Base-by-base conservation (phyloP, 2,329 filamentous ascomycete genomes). In the Arthrobotrys conoides region DNA sequence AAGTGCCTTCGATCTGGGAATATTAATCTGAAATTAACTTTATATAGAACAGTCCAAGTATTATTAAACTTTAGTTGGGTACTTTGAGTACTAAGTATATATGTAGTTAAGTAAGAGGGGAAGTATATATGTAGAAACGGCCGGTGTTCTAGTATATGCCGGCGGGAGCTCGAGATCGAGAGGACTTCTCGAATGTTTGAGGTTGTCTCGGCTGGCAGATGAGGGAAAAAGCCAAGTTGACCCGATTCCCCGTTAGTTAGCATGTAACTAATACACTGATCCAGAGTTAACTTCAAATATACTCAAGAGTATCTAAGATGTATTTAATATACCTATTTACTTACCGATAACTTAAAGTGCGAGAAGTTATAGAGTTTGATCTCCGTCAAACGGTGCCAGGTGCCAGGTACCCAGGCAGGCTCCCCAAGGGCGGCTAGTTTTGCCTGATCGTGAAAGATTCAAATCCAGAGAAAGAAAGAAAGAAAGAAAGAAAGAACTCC, bases 201-300 rank as follows among this genome's bases (percentile, higher is more conserved):
- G 48, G 67, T 76, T 76, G 71, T 68, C 63, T 68, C 24, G 27
- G 41, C 27, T 18, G n/a, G 38, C 27, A 16, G 27, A n/a, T n/a
- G n/a, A n/a, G n/a, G n/a, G n/a, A n/a, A n/a, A n/a, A n/a, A n/a
- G n/a, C n/a, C n/a, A n/a, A n/a, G n/a, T n/a, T n/a, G 33, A 69
- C 65, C 72, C 72, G 72, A 24, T 76, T 76, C 72, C 72, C 72
- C 72, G 65, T 70, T 64, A 51, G 65, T 70, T 57, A 51, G 27
- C 27, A 65, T 41, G 24, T 14, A 53, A 24, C 16, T 59, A 24
- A 41, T 65, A 65, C 44, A 65, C 27, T 49, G 66, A 61, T 61
- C 38, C 66, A 69, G 36, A 41, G 33, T 46, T 46, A 2, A 10
- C 9, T 36, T 30, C 3, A 30, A 30, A 30, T 30, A 6, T 30